Evolutionary conservation across 2,329 filamentous ascomycete species (phyloP), one percentile per base, ranked within the genome.

Genomic region (Colletotrichum karsti): DNA sequence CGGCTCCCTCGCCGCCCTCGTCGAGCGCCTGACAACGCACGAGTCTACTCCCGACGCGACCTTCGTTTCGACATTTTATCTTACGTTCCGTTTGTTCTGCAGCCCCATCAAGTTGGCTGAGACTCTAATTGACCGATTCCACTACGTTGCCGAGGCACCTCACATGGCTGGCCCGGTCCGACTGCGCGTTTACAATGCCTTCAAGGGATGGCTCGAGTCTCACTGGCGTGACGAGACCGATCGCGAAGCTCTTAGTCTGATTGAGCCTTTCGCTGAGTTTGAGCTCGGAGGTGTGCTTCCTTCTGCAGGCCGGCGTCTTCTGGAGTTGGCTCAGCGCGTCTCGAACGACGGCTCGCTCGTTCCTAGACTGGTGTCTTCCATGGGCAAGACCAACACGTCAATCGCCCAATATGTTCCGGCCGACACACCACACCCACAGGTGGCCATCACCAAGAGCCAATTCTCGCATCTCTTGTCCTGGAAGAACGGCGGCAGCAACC

Each of bases 181-280:
- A 56, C 84, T 99, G 53, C 90, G 96, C 57, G 94, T 98, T 1
- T 98, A 97, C 83, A 98, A 99, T 77, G 91, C 94, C 63, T 94
- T 99, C 85, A 99, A 99, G 80, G 93, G 93, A 44, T 99, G 96
- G 96, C 84, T 99, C 20, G 96, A 98, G 81, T 96, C 93, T 7
- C 94, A 99, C 79, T 99, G 96, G 95, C 90, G 92, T 53, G 90
- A 93, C 70, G 90, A 94, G 67, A 90, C 91, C 10, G 96, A 99
- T 77, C 88, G 89, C 59, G 87, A 89, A 12, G 94, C 95, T 1
- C 84, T 99, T 8, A 84, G 87, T 1, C 83, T 92, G 54, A 97
- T 99, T 70, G 85, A 92, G 35, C 84, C 89, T 1, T 99, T 99
- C 78, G 94, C 95, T 2, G 89, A 91, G 72, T 87, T 87, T 51